A percentile compares a stretch with the other conserved stretches of the same genome.
Conservation (phyloP, 352 stramenopile species). For the Pythium brachiatum region DNA sequence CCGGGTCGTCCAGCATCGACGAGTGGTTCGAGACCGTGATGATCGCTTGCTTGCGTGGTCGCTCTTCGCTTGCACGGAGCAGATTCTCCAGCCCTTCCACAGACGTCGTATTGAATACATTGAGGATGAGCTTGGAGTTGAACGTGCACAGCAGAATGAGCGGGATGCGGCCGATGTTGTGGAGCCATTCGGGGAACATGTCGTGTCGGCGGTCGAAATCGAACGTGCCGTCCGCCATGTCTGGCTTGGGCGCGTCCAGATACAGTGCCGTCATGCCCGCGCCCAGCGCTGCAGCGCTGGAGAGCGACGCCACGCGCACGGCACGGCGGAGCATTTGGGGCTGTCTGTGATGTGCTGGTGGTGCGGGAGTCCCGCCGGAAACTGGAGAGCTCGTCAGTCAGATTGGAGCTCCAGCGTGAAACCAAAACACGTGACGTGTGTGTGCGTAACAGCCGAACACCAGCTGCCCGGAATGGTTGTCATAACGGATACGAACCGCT, state of each 20-base stretch:
- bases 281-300: slow-evolving; percentile 17
- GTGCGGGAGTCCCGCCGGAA: neutral
- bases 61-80: slow-evolving; percentile 35
- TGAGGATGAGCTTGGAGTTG: slow-evolving; percentile 58
- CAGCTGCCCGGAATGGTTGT: neutral
- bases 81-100: slow-evolving; percentile 49
- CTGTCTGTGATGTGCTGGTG: slow-evolving; percentile 11
- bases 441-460: neutral
- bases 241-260: slow-evolving; percentile 57
- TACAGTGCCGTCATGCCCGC: slow-evolving; percentile 37
- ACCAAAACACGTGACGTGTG: neutral
- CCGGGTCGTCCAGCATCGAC: slow-evolving; percentile 78
- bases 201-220: slow-evolving; percentile 24
- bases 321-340: slow-evolving; percentile 20
- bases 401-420: neutral
- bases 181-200: slow-evolving; percentile 69
- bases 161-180: slow-evolving; percentile 51
- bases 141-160: slow-evolving; percentile 47
- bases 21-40: slow-evolving; percentile 87
- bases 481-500: neutral
- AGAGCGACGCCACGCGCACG: slow-evolving; percentile 8
- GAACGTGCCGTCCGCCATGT: slow-evolving; percentile 49
- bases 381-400: neutral
- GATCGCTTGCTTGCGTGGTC: slow-evolving; percentile 46
- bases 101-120: slow-evolving; percentile 45